Evolutionary conservation across 164 flowering plant genomes (phyloP).

Genomic region (Stephania cephalantha): DNA sequence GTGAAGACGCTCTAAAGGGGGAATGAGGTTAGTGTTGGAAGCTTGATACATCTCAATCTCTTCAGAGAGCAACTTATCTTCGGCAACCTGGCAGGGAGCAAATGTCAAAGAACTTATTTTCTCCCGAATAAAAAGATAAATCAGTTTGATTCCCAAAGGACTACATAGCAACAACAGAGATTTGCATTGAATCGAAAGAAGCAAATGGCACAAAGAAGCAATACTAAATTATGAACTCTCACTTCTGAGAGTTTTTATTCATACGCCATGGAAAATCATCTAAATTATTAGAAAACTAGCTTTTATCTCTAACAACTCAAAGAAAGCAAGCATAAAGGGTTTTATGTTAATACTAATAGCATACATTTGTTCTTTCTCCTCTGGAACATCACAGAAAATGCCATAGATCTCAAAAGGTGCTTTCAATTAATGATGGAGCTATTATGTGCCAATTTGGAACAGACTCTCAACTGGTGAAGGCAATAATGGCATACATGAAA

Average conservation of each 20-base stretch:
- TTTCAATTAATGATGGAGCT: not conserved
- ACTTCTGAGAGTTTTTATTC: not conserved
- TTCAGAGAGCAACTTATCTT: constrained; percentile 64
- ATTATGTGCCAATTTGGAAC: not conserved
- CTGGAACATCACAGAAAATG: not conserved
- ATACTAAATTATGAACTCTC: not conserved
- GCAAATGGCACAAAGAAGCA: not conserved
- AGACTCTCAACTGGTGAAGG: not conserved
- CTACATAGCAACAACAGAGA: not conserved
- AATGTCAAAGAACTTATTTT: not conserved
- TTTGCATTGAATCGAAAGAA: not conserved
- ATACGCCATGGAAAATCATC: not conserved
- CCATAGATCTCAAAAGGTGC: not conserved
- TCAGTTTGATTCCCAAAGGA: not conserved
- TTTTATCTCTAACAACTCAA: not conserved
- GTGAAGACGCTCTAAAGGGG: constrained; percentile 62
- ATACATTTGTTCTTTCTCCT: not conserved
- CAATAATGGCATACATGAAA: too few relatives aligned
- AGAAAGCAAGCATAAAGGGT: not conserved
- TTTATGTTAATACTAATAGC: not conserved
- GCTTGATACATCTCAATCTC: constrained; percentile 52
- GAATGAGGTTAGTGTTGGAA: constrained; percentile 42
- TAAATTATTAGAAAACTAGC: not conserved
- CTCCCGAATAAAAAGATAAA: not conserved
- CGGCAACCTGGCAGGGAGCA: constrained; percentile 51